Evolutionary conservation across 139 green algal species (phyloP), one percentile per base, ranked within the genome.

Genomic region (Chlorella vulgaris): DNA sequence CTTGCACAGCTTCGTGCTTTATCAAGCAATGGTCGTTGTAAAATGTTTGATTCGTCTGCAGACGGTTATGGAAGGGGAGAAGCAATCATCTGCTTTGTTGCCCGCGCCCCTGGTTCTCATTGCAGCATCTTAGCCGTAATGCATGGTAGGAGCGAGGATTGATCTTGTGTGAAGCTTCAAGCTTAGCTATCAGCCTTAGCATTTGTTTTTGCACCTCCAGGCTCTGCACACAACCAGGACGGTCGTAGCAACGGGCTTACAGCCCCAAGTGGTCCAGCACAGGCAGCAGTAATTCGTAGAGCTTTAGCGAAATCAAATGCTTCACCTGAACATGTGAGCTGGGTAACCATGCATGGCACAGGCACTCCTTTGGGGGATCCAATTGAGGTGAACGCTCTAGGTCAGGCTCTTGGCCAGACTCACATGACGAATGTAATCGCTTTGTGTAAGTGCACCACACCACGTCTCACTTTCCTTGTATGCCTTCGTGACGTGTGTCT

Each of bases 201-300:
- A 43, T 42, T 19, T 63, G 8, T n/a, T 61, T 13, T 26, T 6
- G 7, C 26, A 15, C 7, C 29, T 39, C n/a, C 50, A 78, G 76
- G 63, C 4, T 88, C 89, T 1, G 85, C 91, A 2, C 91, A 97
- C 8, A 98, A 98, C 78, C 93, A 97, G 81, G 93, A 95, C 68
- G 95, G 95, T 10, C 89, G 94, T 21, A 74, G 60, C 63, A 82
- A 43, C 13, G 43, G 63, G 3, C 31, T 82, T 1, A 82, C 76
- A 8, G 94, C 94, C 1, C 92, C 93, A 0, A 91, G 95, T 61
- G 93, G 93, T 4, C 91, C 91, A 5, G 85, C 86, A 15, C 94
- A 97, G 63, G 74, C 87, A 21, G 76, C 84, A 0, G 78, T 97
- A 21, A 71, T 96, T 22, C 67, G 55, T 4, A 61, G 82, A 8